Evolutionary conservation across 257 asterid species (phyloP).

Genomic region (Solanum appendiculatum): DNA sequence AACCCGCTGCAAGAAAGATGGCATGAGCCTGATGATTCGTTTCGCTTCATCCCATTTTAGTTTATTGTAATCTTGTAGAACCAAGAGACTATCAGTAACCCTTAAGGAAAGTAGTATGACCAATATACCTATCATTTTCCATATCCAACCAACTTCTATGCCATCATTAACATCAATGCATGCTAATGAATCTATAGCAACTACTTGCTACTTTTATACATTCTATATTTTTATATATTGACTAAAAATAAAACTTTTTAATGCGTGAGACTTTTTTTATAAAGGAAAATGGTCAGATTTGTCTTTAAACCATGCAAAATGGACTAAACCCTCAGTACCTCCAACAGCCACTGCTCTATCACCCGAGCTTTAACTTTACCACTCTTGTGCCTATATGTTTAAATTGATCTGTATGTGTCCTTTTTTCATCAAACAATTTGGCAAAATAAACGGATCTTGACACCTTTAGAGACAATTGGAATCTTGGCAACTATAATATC

Average conservation of each 20-base stretch:
- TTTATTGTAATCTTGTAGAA: background rate
- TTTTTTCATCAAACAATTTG: background rate
- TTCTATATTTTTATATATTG: background rate
- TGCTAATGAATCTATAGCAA: background rate
- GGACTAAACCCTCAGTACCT: background rate
- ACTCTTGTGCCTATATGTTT: background rate
- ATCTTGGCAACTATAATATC: background rate
- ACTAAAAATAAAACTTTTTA: background rate
- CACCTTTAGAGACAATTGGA: background rate
- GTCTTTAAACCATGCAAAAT: background rate
- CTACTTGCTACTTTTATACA: background rate
- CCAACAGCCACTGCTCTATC: background rate
- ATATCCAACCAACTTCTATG: too few relatives aligned
- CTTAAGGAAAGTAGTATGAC: background rate
- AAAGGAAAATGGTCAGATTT: background rate
- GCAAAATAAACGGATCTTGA: background rate
- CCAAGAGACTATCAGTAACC: background rate
- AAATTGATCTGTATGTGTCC: background rate
- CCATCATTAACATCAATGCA: background rate
- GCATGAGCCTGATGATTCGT: background rate
- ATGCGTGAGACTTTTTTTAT: background rate
- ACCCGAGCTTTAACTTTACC: background rate
- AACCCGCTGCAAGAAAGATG: background rate
- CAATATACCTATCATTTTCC: background rate
- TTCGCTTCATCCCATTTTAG: background rate